Base-by-base conservation (phyloP, 495 filamentous ascomycete species). In the Neurospora terricola region DNA sequence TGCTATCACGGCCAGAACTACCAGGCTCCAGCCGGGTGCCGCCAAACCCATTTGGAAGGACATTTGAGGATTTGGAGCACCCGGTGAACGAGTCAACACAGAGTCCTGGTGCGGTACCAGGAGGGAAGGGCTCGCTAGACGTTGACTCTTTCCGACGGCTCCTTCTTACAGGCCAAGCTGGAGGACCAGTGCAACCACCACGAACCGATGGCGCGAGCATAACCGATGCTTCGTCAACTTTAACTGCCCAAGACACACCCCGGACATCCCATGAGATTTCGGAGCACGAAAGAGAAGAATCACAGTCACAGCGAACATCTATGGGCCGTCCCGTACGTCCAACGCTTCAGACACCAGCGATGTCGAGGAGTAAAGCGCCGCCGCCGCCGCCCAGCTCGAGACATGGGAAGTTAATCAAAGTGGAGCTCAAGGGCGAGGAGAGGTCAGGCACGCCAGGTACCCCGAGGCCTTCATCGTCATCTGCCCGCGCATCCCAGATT, bases 371-470 rank as follows among this genome's bases (percentile, higher is more conserved):
- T 75, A 84, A 83, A 73, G 84, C 85, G 18, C 86, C 79, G 7
- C 77, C 78, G 11, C 88, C 88, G 18, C 86, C 88, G 34, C 90
- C 91, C 2, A 90, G 82, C 76, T 90, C 86, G 48, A 87, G 90
- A 72, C 90, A 92, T 81, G 91, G 91, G 7, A 91, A 90, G 78
- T 81, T 88, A n/a, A 91, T 93, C 59, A 88, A 83, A 74, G 74
- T 80, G 34, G 82, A 79, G 72, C 23, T 79, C 34, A 77, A 70
- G 71, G 70, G 23, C 62, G 69, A 73, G 70, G 69, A 70, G 23
- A 37, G 14, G 11, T 14, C 43, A 11, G 59, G 66, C 11, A 38
- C 69, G 18, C 73, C 74, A 8, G 68, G 21, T 11, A 23, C 39
- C 2, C 18, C 62, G 2, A 73, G 42, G 5, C 69, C 71, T n/a